A percentile compares a stretch with the other conserved stretches of the same genome.
Evolutionary conservation across 2,329 filamentous ascomycete species (phyloP).

Genomic region (Raffaelea arxii): DNA sequence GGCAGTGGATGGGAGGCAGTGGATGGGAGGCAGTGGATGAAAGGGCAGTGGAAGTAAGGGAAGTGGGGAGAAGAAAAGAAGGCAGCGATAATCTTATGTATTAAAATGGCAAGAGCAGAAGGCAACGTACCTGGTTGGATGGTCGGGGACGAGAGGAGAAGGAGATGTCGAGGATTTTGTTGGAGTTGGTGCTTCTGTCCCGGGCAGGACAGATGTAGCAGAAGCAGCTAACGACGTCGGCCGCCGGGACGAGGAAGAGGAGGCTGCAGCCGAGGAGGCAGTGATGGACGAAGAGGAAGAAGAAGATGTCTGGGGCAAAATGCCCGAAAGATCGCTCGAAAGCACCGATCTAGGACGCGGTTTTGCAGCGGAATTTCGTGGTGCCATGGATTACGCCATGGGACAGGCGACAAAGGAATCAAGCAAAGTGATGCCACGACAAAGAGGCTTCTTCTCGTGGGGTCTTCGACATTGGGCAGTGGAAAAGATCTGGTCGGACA

Average conservation of each 20-base stretch:
- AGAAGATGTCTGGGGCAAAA: constrained; percentile 2
- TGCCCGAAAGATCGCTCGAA: constrained; percentile 32
- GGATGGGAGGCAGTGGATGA: too few species aligned
- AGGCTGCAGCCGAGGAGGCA: background rate
- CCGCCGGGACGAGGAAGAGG: background rate
- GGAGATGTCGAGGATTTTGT: too few species aligned
- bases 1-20: too few species aligned
- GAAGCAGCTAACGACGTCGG: background rate
- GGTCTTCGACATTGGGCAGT: background rate
- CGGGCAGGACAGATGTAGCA: background rate
- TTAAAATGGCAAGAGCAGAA: too few species aligned
- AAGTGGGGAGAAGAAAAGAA: background rate
- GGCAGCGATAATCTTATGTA: too few species aligned
- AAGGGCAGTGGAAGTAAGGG: too few species aligned
- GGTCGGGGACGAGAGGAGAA: background rate
- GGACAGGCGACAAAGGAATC: constrained; percentile 22
- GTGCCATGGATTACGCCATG: constrained; percentile 62
- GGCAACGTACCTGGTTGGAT: background rate
- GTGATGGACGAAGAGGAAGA: constrained; percentile 7
- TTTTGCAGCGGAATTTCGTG: constrained; percentile 42
- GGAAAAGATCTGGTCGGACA: too few species aligned
- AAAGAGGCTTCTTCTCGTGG: background rate
- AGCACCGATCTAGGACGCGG: constrained; percentile 41
- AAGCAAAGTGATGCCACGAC: background rate
- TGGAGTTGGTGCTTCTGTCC: too few species aligned